A percentile compares a stretch with the other conserved stretches of the same genome.
Conservation (phyloP, 2,329 filamentous ascomycete genomes). For the Aureobasidium sp. region DNA sequence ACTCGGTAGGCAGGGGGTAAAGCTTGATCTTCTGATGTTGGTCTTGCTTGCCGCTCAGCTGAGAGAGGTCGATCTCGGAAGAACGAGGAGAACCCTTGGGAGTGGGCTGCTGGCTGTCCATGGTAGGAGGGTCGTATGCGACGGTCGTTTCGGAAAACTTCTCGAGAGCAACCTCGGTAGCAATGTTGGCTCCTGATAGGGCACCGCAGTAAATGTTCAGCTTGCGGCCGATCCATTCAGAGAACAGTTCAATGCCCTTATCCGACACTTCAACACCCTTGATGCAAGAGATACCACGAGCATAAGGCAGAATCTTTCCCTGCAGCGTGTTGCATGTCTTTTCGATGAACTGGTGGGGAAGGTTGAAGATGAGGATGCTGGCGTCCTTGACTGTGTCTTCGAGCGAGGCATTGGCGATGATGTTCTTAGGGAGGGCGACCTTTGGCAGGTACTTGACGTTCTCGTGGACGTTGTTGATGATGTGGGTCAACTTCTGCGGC, state of each 20-base stretch:
- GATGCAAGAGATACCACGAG: conserved; percentile 92
- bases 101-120: conserved; percentile 75
- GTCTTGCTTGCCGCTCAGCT: conserved; percentile 30
- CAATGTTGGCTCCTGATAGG: conserved; percentile 92
- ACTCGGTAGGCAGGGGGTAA: conserved; percentile 68
- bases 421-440: conserved; percentile 72
- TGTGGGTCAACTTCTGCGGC: conserved; percentile 75
- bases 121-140: conserved; percentile 83
- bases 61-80: conserved; percentile 34
- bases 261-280: conserved; percentile 93
- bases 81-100: conserved; percentile 43
- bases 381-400: conserved; percentile 73
- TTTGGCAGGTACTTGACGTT: conserved; percentile 97
- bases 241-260: conserved; percentile 80
- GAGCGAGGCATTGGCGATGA: conserved; percentile 75
- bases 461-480: conserved; percentile 91
- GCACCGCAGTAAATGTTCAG: conserved; percentile 95
- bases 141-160: conserved; percentile 97
- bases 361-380: conserved; percentile 89
- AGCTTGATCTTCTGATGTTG: conserved; percentile 64
- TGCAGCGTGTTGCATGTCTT: conserved; percentile 75
- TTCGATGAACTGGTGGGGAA: conserved; percentile 91
- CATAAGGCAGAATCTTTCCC: conserved; percentile 84
- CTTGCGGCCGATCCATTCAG: conserved; percentile 83
- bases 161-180: conserved; percentile 85